A percentile compares a stretch with the other conserved stretches of the same genome.
Conservation (phyloP, 768 basidiomycete species). For the Mycena polygramma region DNA sequence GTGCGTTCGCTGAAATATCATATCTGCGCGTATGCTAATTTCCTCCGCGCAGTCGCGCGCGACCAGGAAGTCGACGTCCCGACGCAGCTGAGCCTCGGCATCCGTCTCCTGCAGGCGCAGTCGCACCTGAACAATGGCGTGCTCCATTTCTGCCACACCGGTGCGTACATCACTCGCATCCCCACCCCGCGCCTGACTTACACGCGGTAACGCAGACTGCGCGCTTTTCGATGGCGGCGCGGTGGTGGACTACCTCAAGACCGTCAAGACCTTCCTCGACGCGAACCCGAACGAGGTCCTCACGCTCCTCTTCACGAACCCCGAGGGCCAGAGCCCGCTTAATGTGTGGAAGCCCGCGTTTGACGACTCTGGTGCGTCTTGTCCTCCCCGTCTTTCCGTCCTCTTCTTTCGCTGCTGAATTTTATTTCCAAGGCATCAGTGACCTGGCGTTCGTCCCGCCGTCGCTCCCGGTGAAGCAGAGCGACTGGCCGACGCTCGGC, state of each 20-base stretch:
- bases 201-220: conserved; percentile 45
- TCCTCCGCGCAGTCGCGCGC: conserved; percentile 63
- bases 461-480: conserved; percentile 44
- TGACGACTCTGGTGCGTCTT: conserved; percentile 56
- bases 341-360: conserved; percentile 68
- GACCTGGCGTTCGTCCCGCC: conserved; percentile 66
- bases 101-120: conserved; percentile 55
- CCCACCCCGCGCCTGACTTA: neutral
- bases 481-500: conserved; percentile 64
- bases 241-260: conserved; percentile 61
- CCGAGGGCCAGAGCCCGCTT: conserved; percentile 63
- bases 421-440: conserved; percentile 51
- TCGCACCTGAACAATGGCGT: conserved; percentile 51
- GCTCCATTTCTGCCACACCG: conserved; percentile 73
- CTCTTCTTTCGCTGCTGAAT: neutral
- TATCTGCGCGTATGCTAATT: too few species aligned
- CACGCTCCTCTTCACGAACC: conserved; percentile 76
- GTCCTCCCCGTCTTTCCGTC: neutral
- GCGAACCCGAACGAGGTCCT: conserved; percentile 76
- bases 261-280: conserved; percentile 68
- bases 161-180: conserved; percentile 47
- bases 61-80: conserved; percentile 52
- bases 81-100: conserved; percentile 48
- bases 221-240: conserved; percentile 68
- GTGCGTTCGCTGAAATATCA: conserved; percentile 30